Conservation (phyloP, 2,329 filamentous ascomycete genomes). For the Colletotrichum tamarilloi region DNA sequence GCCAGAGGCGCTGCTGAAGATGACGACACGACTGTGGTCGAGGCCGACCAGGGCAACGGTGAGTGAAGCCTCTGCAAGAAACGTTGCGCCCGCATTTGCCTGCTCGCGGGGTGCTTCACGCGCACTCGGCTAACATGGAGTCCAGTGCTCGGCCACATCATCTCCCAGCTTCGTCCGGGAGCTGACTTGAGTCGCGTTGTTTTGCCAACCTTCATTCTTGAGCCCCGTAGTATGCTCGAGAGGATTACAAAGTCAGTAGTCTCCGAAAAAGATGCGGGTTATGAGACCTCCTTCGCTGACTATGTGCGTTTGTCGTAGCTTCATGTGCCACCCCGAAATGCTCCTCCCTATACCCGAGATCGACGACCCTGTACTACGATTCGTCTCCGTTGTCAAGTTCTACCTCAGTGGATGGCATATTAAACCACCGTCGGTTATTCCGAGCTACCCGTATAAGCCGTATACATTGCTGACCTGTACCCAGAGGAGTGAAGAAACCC, state of each 20-base stretch:
- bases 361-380: constrained; percentile 89
- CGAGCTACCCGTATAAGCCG: constrained; percentile 12
- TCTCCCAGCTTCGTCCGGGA: constrained; percentile 94
- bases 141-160: constrained; percentile 93
- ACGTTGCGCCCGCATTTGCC: neutral
- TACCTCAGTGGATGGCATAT: constrained; percentile 99
- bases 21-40: constrained; percentile 83
- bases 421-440: constrained; percentile 82
- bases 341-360: constrained; percentile 88
- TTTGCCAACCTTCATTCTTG: constrained; percentile 96
- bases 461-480: constrained; percentile 16
- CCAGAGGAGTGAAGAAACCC: constrained; percentile 97
- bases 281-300: constrained; percentile 19
- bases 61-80: constrained; percentile 47
- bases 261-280: neutral
- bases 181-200: constrained; percentile 95
- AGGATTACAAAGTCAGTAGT: constrained; percentile 91
- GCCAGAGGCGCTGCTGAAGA: constrained; percentile 61
- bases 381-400: constrained; percentile 96
- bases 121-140: constrained; percentile 13
- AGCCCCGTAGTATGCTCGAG: constrained; percentile 97
- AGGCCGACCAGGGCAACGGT: constrained; percentile 96
- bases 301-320: constrained; percentile 64
- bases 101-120: neutral
- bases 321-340: constrained; percentile 99